phyloP scores from a whole-genome alignment of 352 stramenopile genomes.

The Phytophthora crassamura region DNA sequence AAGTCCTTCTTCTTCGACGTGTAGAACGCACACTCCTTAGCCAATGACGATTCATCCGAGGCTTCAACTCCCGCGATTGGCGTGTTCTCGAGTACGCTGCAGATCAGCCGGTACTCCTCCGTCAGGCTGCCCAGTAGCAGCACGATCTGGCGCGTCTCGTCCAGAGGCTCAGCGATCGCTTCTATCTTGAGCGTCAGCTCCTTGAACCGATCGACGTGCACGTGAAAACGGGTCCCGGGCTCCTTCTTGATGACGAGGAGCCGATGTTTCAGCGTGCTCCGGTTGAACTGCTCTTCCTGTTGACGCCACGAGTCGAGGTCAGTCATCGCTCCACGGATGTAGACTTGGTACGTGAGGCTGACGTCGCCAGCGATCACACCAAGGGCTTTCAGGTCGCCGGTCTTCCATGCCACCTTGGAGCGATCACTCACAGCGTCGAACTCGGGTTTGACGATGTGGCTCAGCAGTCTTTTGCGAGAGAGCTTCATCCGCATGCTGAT shows the following conservation, averaged over 20 bases:
- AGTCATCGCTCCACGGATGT: not conserved
- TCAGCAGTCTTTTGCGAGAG: not conserved
- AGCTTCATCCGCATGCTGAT: slow-evolving; percentile 3
- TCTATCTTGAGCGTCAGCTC: too few species aligned
- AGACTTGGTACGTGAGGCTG: too few species aligned
- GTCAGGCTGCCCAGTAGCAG: slow-evolving; percentile 32
- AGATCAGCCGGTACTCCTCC: slow-evolving; percentile 17
- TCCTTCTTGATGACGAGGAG: not conserved
- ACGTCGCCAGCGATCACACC: slow-evolving; percentile 13
- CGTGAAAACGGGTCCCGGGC: too few species aligned
- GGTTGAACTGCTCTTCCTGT: too few species aligned
- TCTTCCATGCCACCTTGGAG: slow-evolving; percentile 1
- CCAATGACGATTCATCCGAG: slow-evolving; percentile 3
- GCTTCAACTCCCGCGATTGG: slow-evolving; percentile 1
- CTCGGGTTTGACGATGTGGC: not conserved
- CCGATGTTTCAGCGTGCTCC: too few species aligned
- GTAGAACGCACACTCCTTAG: slow-evolving; percentile 1
- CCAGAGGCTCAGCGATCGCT: too few species aligned
- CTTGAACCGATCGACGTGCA: too few species aligned
- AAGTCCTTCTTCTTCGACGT: too few species aligned
- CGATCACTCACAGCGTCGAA: not conserved
- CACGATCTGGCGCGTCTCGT: slow-evolving; percentile 33
- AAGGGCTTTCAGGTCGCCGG: slow-evolving; percentile 22
- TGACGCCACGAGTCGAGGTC: too few species aligned
- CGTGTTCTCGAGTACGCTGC: slow-evolving; percentile 9